Evolutionary conservation across 2,329 filamentous ascomycete genomes (phyloP), one percentile per base, ranked within the genome.

Genomic region (Exophiala sideris): DNA sequence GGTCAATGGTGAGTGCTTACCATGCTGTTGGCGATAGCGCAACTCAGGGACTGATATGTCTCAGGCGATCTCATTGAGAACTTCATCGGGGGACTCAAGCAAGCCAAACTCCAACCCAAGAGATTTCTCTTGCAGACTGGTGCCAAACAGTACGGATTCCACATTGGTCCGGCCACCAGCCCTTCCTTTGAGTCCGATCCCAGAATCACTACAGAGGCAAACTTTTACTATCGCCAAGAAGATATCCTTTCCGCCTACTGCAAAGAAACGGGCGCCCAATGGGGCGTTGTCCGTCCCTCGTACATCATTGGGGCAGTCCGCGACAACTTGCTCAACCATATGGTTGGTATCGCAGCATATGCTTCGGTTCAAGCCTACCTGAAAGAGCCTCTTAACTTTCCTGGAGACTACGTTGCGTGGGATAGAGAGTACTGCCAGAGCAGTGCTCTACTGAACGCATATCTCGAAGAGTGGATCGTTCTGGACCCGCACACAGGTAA

Each of bases 181-280:
- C 78, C 77, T 0, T 71, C 71, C 39, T 70, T 74, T 48, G 78
- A 81, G 61, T 67, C 67, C 5, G 74, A 77, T 54, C 69, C 73
- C 1, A 67, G 76, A 6, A 65, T 75, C 3, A 62, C 62, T 3
- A 65, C 77, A 0, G 73, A 76, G 54, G 70, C 72, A 3, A 80
- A 81, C 64, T 81, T 81, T 65, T 81, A 81, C 69, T 81, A 79
- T 58, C 65, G 70, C 0, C 78, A 81, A 66, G 77, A 81, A 66
- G 78, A 81, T 56, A 63, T 69, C 4, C 70, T 81, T 2, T 68
- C 61, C 44, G 62, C 66, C 0, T 80, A 70, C 59, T 76, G 75
- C 64, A 59, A 67, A 29, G 24, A 29, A 2, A 29, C 24, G 5
- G 24, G 24, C 24, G 66, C 70, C 5, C 56, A 57, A 18, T 80